Evolutionary conservation across 2,329 filamentous ascomycete genomes (phyloP), one percentile per base, ranked within the genome.

Genomic region (Arthrobotrys megalospora): DNA sequence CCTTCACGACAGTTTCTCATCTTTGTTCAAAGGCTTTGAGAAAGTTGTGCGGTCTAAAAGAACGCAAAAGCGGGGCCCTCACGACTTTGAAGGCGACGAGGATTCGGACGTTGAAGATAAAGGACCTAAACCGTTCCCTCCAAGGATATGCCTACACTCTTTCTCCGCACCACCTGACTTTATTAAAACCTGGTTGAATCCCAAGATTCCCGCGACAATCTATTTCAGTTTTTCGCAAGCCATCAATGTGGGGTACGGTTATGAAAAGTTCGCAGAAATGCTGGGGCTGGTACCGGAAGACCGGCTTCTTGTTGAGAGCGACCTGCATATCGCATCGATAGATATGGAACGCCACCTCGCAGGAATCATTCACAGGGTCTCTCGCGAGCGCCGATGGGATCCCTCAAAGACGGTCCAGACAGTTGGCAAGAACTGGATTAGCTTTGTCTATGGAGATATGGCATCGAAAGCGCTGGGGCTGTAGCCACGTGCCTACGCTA

Each of bases 131-230:
- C 91, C 92, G 0, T 98, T 91, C 81, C 94, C 96, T 3, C 94
- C 94, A 0, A 87, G 94, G 7, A 91, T 98, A 83, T 99, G 96
- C 83, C 89, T 99, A 76, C 96, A 99, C 84, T 97, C 94, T 0
- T 99, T 94, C 84, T 96, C 92, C 58, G 95, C 93, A 0, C 88
- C 91, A 5, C 87, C 89, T 10, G 91, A 96, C 71, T 88, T 91
- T 36, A 85, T 97, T 43, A 91, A 89, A 80, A 93, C 94, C 83
- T 98, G 97, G 82, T 85, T 93, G 58, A 88, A 92, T 80, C 89
- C 89, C 0, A 86, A 88, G 0, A 89, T 96, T 7, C 95, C 81
- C 0, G 90, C 90, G 0, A 87, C 90, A 14, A 88, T 98, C 19
- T 99, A 91, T 84, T 94, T 97, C 81, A 97, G 94, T 0, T 96